A percentile compares a stretch with the other conserved stretches of the same genome.
Evolutionary conservation across 2,329 filamentous ascomycete genomes (phyloP).

Genomic region (Botryotinia globosa): DNA sequence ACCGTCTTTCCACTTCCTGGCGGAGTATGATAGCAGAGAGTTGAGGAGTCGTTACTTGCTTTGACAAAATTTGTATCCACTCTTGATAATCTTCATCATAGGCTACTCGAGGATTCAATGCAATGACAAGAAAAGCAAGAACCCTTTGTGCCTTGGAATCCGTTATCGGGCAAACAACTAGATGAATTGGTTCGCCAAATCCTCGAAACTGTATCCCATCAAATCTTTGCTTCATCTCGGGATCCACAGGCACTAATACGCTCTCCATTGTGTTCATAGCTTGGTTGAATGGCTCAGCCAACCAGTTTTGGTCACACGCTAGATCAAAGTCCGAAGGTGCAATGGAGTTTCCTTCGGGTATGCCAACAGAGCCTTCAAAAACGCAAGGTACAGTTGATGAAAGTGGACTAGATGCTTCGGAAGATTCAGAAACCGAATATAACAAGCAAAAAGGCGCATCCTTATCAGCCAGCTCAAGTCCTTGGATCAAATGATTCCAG

Average conservation of each 20-base stretch:
- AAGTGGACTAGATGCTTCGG: conserved; percentile 58
- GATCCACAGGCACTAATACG: conserved; percentile 63
- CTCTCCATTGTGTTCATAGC: conserved; percentile 63
- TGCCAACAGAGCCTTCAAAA: conserved; percentile 70
- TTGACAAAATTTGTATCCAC: conserved; percentile 38
- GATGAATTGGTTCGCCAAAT: conserved; percentile 64
- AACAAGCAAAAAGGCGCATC: conserved; percentile 75
- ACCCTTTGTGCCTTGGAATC: conserved; percentile 65
- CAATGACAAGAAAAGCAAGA: conserved; percentile 41
- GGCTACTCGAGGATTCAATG: conserved; percentile 69
- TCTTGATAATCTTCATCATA: conserved; percentile 73
- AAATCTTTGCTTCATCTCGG: conserved; percentile 48
- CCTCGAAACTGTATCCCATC: conserved; percentile 65
- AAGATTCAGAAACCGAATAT: conserved; percentile 73
- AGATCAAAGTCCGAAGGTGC: conserved; percentile 67
- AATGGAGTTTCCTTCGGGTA: conserved; percentile 62
- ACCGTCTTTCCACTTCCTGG: not conserved
- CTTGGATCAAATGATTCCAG: conserved; percentile 65
- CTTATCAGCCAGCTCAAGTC: conserved; percentile 67
- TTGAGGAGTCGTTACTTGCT: conserved; percentile 63
- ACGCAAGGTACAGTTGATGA: conserved; percentile 51
- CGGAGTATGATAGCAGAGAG: conserved; percentile 61
- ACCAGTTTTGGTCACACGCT: conserved; percentile 73
- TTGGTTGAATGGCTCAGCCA: conserved; percentile 64
- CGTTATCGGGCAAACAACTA: conserved; percentile 77